These are phyloP conservation scores for Fusarium torreyae DNA, from an alignment of 2,329 filamentous ascomycete species.

Conservation along the genomic window DNA sequence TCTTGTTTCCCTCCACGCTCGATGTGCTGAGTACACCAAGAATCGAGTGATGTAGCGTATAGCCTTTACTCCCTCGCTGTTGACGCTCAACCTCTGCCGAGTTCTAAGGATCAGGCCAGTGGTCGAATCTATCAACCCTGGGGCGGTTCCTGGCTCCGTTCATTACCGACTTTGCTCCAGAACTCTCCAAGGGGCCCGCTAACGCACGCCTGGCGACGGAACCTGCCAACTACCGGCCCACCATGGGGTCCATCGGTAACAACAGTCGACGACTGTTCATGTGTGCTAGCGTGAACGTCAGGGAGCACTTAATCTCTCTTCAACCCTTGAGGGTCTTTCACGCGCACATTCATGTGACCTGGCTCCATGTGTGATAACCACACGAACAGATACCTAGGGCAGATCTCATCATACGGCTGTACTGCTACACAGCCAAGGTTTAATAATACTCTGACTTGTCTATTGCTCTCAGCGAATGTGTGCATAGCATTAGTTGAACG, in stretches of 20 bases:
- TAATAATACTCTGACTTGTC: not conserved
- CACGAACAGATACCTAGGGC: not conserved
- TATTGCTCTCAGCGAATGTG: not conserved
- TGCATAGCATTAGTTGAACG: not conserved
- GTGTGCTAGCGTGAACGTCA: constrained; percentile 28
- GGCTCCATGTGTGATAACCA: not conserved
- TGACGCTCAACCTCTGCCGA: not conserved
- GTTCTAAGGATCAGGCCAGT: not conserved
- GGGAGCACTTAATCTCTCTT: constrained; percentile 35
- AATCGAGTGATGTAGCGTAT: not conserved
- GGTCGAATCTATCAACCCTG: not conserved
- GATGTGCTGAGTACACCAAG: not conserved
- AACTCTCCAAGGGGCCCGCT: constrained; percentile 15
- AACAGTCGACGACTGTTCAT: constrained; percentile 13
- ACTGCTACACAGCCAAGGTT: not conserved
- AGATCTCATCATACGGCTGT: not conserved
- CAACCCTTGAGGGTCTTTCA: constrained; percentile 9
- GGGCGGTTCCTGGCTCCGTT: constrained; percentile 8
- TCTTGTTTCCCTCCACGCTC: constrained; percentile 18
- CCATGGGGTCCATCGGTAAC: constrained; percentile 12
- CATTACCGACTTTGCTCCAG: constrained; percentile 16
- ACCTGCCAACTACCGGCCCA: constrained; percentile 36
- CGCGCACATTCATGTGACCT: constrained; percentile 36
- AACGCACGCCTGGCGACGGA: constrained; percentile 19
- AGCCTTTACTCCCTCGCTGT: not conserved